phyloP scores from a whole-genome alignment of 768 basidiomycete genomes.

The Kwoniella shandongensis region DNA sequence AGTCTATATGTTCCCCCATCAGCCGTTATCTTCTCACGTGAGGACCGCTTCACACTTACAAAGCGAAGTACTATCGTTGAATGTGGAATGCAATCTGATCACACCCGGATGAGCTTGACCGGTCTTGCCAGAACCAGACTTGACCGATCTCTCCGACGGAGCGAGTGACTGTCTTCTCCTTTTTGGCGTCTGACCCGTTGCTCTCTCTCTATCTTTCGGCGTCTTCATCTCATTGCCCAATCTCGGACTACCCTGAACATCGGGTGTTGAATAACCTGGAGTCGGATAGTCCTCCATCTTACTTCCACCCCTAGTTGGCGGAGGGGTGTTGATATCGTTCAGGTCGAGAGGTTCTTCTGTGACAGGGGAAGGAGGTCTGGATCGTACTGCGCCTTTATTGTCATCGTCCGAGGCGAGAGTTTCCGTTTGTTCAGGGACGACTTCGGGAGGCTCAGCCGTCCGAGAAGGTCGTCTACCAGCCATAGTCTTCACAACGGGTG shows the following conservation, averaged over 20 bases:
- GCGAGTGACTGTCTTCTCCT: slow-evolving; percentile 29
- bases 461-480: slow-evolving; percentile 30
- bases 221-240: not conserved
- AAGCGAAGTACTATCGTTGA: slow-evolving; percentile 48
- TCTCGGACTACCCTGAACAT: slow-evolving; percentile 10
- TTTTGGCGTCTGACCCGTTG: slow-evolving; percentile 17
- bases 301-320: not conserved
- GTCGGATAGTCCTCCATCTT: slow-evolving; percentile 9
- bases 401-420: slow-evolving; percentile 2
- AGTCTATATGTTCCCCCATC: slow-evolving; percentile 46
- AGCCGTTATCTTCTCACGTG: not conserved
- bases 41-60: slow-evolving; percentile 30
- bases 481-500: slow-evolving; percentile 18
- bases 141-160: slow-evolving; percentile 34
- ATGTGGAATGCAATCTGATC: slow-evolving; percentile 49
- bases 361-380: slow-evolving; percentile 38
- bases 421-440: slow-evolving; percentile 39
- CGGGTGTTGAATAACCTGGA: slow-evolving; percentile 15
- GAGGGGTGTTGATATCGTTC: not conserved
- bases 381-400: not conserved
- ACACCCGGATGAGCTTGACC: slow-evolving; percentile 47
- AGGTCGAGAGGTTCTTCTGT: slow-evolving; percentile 17
- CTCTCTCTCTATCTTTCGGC: slow-evolving; percentile 1
- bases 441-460: slow-evolving; percentile 37
- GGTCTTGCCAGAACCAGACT: slow-evolving; percentile 13